phyloP scores from a whole-genome alignment of 2,329 filamentous ascomycete genomes.

The Colletotrichum graminicola region DNA sequence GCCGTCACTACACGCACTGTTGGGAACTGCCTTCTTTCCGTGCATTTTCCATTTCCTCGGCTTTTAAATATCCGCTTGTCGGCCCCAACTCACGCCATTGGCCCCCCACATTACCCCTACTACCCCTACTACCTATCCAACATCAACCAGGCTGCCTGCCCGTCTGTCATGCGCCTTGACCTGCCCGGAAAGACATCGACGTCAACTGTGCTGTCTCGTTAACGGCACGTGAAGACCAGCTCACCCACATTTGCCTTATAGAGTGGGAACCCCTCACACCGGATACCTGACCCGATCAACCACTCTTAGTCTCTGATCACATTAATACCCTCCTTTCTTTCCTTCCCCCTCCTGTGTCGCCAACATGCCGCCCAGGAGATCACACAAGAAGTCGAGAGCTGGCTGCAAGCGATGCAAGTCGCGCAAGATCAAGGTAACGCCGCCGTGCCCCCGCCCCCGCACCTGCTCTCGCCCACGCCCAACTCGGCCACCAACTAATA shows the following conservation, averaged over 20 bases:
- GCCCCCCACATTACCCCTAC: background rate
- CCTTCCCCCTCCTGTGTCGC: background rate
- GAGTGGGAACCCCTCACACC: slow-evolving; percentile 23
- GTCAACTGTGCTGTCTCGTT: slow-evolving; percentile 21
- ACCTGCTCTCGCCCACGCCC: background rate
- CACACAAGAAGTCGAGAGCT: slow-evolving; percentile 77
- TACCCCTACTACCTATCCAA: background rate
- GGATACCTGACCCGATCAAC: background rate
- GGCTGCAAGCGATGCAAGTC: slow-evolving; percentile 76
- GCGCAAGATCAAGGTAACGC: slow-evolving; percentile 75
- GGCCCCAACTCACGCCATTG: slow-evolving; percentile 21
- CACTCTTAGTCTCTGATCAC: background rate
- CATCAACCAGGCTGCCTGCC: slow-evolving; percentile 11
- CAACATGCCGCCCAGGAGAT: slow-evolving; percentile 73
- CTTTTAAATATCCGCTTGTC: slow-evolving; percentile 16
- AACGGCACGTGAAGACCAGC: slow-evolving; percentile 31
- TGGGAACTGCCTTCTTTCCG: background rate
- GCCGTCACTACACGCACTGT: slow-evolving; percentile 12
- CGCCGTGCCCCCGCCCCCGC: slow-evolving; percentile 14
- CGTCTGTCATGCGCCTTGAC: slow-evolving; percentile 31
- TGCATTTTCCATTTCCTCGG: slow-evolving; percentile 3
- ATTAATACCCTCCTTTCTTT: too few species aligned
- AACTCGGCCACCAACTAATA: background rate
- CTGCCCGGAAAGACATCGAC: slow-evolving; percentile 20
- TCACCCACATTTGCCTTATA: slow-evolving; percentile 28